Conservation (phyloP, 352 stramenopile genomes). For the Pythium utonaiense region DNA sequence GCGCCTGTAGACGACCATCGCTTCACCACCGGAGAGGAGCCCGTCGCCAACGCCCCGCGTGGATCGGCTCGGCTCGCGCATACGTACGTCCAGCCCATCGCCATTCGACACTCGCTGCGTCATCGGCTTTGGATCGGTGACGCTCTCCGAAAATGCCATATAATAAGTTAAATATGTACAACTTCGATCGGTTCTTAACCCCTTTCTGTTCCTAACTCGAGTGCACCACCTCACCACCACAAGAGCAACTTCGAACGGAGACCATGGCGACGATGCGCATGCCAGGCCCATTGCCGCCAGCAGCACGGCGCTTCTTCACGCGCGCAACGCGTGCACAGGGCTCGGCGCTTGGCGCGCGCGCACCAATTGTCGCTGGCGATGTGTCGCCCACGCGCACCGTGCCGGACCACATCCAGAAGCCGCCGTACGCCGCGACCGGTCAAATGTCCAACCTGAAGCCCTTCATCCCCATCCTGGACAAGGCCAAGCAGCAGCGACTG, state of each 20-base stretch:
- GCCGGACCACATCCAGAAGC: slow-evolving; percentile 46
- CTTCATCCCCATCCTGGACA: slow-evolving; percentile 79
- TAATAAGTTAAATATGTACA: not conserved
- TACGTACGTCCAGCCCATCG: not conserved
- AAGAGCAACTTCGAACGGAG: not conserved
- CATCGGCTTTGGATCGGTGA: not conserved
- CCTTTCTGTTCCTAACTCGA: not conserved
- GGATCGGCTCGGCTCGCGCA: too few relatives aligned
- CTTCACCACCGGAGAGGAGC: not conserved
- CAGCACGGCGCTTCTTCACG: slow-evolving; percentile 32
- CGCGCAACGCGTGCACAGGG: slow-evolving; percentile 16
- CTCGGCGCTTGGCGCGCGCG: slow-evolving; percentile 13
- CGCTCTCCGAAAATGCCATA: not conserved
- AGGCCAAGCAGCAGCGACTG: slow-evolving; percentile 57
- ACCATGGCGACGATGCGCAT: not conserved
- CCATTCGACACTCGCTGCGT: not conserved
- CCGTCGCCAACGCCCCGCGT: not conserved
- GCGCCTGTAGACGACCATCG: not conserved
- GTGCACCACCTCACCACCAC: not conserved
- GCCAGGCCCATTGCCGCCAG: not conserved
- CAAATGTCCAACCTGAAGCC: slow-evolving; percentile 64
- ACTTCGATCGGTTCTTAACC: not conserved
- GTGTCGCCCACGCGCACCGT: slow-evolving; percentile 52
- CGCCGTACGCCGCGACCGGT: slow-evolving; percentile 59
- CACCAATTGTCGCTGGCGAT: slow-evolving; percentile 38